Percentiles rank a stretch among this genome's conserved stretches.
These are phyloP conservation scores for Plectosphaerella cucumerina DNA, from an alignment of 2,329 filamentous ascomycete genomes.

Conservation along the genomic window DNA sequence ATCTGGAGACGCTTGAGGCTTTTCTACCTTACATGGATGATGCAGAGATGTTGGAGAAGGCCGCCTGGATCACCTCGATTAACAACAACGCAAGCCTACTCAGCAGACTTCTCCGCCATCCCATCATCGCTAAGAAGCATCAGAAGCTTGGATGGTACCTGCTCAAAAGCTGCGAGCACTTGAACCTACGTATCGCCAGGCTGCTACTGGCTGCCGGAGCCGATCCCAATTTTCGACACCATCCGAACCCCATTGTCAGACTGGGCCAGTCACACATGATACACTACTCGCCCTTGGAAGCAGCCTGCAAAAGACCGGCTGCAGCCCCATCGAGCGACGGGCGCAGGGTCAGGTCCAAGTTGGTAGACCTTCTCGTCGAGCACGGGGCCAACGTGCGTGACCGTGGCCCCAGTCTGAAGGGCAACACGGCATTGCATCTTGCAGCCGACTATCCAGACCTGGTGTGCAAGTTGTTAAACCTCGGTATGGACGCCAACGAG, in stretches of 20 bases:
- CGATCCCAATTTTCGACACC: no score
- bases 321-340: no score
- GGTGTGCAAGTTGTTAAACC: not conserved
- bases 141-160: not conserved
- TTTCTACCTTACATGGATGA: not conserved
- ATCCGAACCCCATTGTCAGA: no score
- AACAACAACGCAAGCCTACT: no score
- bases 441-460: not conserved
- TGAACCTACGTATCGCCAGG: not conserved
- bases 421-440: not conserved
- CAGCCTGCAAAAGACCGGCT: no score
- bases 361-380: not conserved
- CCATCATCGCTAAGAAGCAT: not conserved
- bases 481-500: not conserved
- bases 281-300: no score
- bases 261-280: no score
- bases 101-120: not conserved
- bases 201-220: not conserved
- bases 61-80: no score
- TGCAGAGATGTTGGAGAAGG: no score
- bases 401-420: not conserved
- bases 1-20: not conserved
- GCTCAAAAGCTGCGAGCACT: not conserved
- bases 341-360: no score
- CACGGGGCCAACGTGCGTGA: not conserved